Evolutionary conservation across 345 rosid species (phyloP), one percentile per base, ranked within the genome.

Genomic region (Ailanthus altissimus): DNA sequence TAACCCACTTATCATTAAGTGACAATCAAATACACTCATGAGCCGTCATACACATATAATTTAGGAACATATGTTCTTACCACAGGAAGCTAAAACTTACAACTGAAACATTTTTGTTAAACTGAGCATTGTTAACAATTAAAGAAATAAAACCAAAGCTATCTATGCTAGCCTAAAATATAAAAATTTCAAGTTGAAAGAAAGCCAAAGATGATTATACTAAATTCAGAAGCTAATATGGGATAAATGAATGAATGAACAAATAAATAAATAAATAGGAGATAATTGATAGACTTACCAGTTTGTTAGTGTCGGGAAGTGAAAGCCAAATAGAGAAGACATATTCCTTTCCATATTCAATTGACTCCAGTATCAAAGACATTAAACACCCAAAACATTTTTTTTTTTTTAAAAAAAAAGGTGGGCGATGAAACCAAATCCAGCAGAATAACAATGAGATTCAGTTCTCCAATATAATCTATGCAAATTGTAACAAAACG

Each of bases 301-400:
- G 88, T 58, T 90, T 92, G 75, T 83, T 81, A 74, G 97, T 84
- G 43, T 96, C 98, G 5, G 99, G 93, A 25, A 96, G 91, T 3
- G 97, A 83, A 73, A 96, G 94, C 99, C 99, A 93, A 85, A 87
- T 94, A 49, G 91, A 93, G 81, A 92, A n/a, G n/a, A n/a, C n/a
- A n/a, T n/a, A n/a, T n/a, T n/a, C n/a, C n/a, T n/a, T n/a, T n/a
- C n/a, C n/a, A n/a, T n/a, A n/a, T n/a, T n/a, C n/a, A n/a, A n/a
- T n/a, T n/a, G n/a, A n/a, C n/a, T n/a, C n/a, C n/a, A n/a, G n/a
- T n/a, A n/a, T n/a, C n/a, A n/a, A n/a, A n/a, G n/a, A n/a, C n/a
- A n/a, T n/a, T n/a, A n/a, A n/a, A n/a, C n/a, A n/a, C n/a, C n/a
- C n/a, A n/a, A n/a, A n/a, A n/a, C n/a, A n/a, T n/a, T n/a, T n/a